These are phyloP conservation scores for Anastatica hierochuntica DNA, from an alignment of 345 rosid species.

Conservation along the genomic window DNA sequence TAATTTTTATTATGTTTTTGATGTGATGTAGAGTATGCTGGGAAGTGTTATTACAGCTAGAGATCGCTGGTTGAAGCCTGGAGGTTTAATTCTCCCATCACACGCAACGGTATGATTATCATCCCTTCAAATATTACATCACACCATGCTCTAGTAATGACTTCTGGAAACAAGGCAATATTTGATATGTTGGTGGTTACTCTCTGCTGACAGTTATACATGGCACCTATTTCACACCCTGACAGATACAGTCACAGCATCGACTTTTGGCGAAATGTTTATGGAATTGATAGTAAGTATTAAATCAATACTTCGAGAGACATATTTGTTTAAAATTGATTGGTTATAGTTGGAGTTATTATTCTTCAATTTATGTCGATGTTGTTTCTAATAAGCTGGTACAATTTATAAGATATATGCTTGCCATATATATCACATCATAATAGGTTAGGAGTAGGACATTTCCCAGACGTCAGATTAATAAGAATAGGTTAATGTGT, in stretches of 20 bases:
- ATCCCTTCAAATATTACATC: constrained; percentile 6
- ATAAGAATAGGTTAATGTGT: neutral
- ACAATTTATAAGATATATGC: neutral
- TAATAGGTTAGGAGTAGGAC: no score
- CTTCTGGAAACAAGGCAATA: constrained; percentile 14
- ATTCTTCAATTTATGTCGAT: neutral
- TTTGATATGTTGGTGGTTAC: constrained; percentile 17
- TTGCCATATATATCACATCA: no score
- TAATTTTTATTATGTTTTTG: neutral
- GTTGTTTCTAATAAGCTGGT: constrained; percentile 7
- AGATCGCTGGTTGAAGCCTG: constrained; percentile 88
- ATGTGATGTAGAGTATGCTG: constrained; percentile 71
- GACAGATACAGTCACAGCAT: constrained; percentile 90
- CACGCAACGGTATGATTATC: constrained; percentile 51
- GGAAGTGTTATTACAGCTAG: constrained; percentile 97
- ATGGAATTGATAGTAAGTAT: constrained; percentile 96
- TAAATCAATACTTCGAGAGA: constrained; percentile 4
- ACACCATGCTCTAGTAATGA: constrained; percentile 1
- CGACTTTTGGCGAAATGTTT: constrained; percentile 95
- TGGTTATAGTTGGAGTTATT: neutral
- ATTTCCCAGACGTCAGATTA: no score
- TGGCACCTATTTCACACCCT: constrained; percentile 91
- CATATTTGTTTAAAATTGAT: neutral
- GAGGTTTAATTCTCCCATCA: constrained; percentile 95
- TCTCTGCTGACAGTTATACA: constrained; percentile 56